These are phyloP conservation scores for Puccinia polysora DNA, from an alignment of 1,284 basidiomycete genomes.

Conservation along the genomic window DNA sequence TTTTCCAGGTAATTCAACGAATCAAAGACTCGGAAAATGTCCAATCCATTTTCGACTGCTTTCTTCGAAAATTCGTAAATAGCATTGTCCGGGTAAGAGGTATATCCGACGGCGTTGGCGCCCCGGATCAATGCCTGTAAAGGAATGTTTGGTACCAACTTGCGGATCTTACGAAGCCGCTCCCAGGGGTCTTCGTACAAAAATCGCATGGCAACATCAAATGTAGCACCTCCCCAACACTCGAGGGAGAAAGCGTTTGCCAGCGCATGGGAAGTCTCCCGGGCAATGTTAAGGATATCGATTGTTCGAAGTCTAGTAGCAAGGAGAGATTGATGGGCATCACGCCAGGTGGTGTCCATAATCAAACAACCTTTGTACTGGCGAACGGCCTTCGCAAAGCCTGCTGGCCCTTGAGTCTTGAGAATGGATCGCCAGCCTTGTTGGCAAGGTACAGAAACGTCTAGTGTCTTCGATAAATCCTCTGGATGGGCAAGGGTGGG, in stretches of 20 bases:
- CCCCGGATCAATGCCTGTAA: slow-evolving; percentile 97
- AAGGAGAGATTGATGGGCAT: slow-evolving; percentile 95
- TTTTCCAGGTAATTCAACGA: slow-evolving; percentile 97
- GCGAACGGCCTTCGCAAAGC: slow-evolving; percentile 95
- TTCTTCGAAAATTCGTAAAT: slow-evolving; percentile 79
- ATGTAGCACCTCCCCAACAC: slow-evolving; percentile 99
- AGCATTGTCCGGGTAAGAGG: slow-evolving; percentile 97
- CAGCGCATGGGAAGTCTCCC: slow-evolving; percentile 90
- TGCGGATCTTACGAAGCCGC: slow-evolving; percentile 84
- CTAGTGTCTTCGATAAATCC: slow-evolving; percentile 67
- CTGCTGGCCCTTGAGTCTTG: slow-evolving; percentile 93
- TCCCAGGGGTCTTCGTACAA: slow-evolving; percentile 99
- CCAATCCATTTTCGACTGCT: slow-evolving; percentile 96
- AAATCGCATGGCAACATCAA: slow-evolving; percentile 99
- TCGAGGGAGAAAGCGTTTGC: slow-evolving; percentile 94
- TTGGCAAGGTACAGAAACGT: slow-evolving; percentile 75
- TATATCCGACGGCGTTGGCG: slow-evolving; percentile 98
- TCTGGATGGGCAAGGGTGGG: slow-evolving; percentile 75
- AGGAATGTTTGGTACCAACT: slow-evolving; percentile 96
- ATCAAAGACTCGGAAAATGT: slow-evolving; percentile 99
- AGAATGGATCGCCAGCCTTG: slow-evolving; percentile 98
- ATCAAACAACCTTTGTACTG: slow-evolving; percentile 79
- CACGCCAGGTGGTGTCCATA: slow-evolving; percentile 95
- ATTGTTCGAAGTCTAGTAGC: slow-evolving; percentile 93
- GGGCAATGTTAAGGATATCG: slow-evolving; percentile 98